Conservation (phyloP, 2,329 filamentous ascomycete species). For the Fonsecaea monophora region DNA sequence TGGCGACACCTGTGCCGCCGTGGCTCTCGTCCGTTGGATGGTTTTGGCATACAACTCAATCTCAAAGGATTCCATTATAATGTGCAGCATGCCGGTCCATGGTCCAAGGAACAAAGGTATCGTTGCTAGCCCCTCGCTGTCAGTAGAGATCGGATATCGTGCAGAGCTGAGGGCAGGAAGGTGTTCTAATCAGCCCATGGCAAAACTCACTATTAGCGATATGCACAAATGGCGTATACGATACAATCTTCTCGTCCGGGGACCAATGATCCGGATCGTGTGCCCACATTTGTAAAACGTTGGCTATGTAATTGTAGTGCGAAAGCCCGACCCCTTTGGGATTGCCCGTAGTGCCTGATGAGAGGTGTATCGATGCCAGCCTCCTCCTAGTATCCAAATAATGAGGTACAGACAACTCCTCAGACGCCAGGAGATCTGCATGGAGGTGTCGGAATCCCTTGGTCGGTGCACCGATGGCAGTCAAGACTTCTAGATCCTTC, state of each 20-base stretch:
- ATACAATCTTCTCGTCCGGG: conserved; percentile 73
- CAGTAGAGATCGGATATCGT: neutral
- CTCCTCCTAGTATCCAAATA: conserved; percentile 46
- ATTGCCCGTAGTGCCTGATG: conserved; percentile 84
- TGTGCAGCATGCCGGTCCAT: conserved; percentile 68
- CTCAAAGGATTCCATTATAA: conserved; percentile 81
- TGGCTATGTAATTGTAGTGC: conserved; percentile 81
- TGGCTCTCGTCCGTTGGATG: conserved; percentile 76
- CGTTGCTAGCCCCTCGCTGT: conserved; percentile 55
- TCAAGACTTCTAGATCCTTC: conserved; percentile 47
- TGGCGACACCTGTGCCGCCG: conserved; percentile 80
- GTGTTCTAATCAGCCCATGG: neutral
- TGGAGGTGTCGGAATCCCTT: conserved; percentile 17
- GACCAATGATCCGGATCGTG: conserved; percentile 53
- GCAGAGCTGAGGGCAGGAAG: neutral
- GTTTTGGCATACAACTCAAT: conserved; percentile 77
- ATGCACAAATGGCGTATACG: conserved; percentile 87
- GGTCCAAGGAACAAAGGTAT: conserved; percentile 73
- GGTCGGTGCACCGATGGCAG: conserved; percentile 41
- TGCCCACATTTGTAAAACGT: conserved; percentile 64
- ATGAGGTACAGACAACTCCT: conserved; percentile 48
- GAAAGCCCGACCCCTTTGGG: conserved; percentile 91
- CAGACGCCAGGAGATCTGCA: conserved; percentile 45
- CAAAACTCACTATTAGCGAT: conserved; percentile 70
- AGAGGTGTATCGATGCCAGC: conserved; percentile 56